These are phyloP conservation scores for Aschersonia sp. DNA, from an alignment of 2,329 filamentous ascomycete genomes.

Conservation along the genomic window DNA sequence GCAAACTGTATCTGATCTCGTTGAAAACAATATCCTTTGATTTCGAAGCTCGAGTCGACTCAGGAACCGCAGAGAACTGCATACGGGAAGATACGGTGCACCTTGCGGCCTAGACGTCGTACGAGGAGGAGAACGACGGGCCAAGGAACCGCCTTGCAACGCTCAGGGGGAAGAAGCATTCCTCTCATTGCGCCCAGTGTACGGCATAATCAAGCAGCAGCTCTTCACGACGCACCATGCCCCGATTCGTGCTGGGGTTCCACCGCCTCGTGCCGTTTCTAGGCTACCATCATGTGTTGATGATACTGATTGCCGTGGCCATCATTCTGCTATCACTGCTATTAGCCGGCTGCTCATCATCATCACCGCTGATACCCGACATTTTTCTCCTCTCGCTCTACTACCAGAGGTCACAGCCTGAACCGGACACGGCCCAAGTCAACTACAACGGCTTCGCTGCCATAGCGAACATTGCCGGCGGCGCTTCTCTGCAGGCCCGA, in stretches of 20 bases:
- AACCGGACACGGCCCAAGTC: slow-evolving; percentile 75
- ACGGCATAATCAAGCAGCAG: no score
- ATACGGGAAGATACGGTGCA: no score
- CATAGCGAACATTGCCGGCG: slow-evolving; percentile 79
- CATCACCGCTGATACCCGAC: slow-evolving; percentile 82
- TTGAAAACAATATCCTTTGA: no score
- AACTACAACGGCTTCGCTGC: slow-evolving; percentile 76
- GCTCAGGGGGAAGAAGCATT: no score
- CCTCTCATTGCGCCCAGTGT: no score
- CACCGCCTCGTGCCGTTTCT: slow-evolving; percentile 55
- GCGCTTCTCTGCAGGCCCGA: slow-evolving; percentile 71
- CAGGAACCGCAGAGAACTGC: no score
- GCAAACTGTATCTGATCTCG: no score
- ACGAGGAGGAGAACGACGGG: no score
- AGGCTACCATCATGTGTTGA: slow-evolving; percentile 75
- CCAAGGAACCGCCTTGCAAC: no score
- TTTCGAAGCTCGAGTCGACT: no score
- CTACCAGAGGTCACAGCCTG: slow-evolving; percentile 75
- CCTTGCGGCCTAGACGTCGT: no score
- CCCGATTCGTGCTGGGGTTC: slow-evolving; percentile 32
- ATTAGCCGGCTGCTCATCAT: slow-evolving; percentile 91
- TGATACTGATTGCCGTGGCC: slow-evolving; percentile 87
- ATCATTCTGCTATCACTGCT: slow-evolving; percentile 90
- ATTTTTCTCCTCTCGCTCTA: slow-evolving; percentile 99
- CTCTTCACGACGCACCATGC: slow-evolving; percentile 10